Base-by-base conservation (phyloP, 768 basidiomycete species). In the Pleurotus sapidus region DNA sequence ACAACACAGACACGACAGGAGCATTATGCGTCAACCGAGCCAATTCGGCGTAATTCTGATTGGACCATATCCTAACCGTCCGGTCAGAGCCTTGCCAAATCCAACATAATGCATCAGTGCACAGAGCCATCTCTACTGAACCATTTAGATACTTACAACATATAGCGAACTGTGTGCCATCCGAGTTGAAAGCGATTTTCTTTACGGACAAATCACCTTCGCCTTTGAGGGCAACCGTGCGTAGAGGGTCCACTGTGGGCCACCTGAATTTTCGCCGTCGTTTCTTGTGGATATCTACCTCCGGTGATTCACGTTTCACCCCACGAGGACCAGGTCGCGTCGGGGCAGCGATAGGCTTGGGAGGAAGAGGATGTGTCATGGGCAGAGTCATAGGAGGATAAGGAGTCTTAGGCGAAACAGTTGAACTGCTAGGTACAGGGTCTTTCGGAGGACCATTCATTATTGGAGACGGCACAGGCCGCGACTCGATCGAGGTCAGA, bases 1-100 rank as follows among this genome's bases (percentile, higher is more conserved):
- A 89, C 47, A 75, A 76, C 5, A 83, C 73, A 7, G 76, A 74
- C 24, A 80, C 67, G 7, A 84, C 70, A 2, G 71, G 70, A 46
- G 81, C 70, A 63, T 78, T 80, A 61, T 86, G 84, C 18, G 76
- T 67, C 48, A 89, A 70, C 46, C 80, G 75, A 8, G 84, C 84
- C 48, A 84, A 72, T 69, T 89, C 88, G 40, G 67, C 66, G 12
- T 69, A 70, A 27, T 63, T 72, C 30, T 64, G 54, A 59, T 76
- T 85, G 60, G 77, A 77, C 84, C 84, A 87, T 65, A 89, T 80
- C 46, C 88, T 84, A 48, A 88, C 72, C 18, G 84, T 82, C 30
- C 72, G 75, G 68, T 89, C 86, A 40, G 74, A 68, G 63, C 84
- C 85, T 86, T 58, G 60, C 25, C 27, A 45, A 49, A 27, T 17